Conservation (phyloP, 106 monocot genomes). For the Dactylorhiza incarnata region DNA sequence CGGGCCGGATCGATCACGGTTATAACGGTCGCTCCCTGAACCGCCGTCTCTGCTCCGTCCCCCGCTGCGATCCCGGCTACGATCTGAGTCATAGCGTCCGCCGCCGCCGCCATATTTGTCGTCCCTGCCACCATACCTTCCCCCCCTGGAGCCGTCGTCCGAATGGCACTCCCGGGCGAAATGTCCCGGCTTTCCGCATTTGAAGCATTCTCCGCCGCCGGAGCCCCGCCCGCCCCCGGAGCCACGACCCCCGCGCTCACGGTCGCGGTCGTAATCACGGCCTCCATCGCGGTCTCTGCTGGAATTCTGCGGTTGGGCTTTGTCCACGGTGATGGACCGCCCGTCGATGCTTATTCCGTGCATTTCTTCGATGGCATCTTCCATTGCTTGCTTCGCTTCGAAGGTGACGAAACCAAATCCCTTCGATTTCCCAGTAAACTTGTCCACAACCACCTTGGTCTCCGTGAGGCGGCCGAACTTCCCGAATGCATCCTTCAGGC, state of each 20-base stretch:
- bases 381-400: slow-evolving; percentile 54
- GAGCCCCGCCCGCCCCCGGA: slow-evolving; percentile 19
- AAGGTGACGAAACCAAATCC: slow-evolving; percentile 88
- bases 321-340: slow-evolving; percentile 48
- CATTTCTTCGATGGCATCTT: slow-evolving; percentile 88
- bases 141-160: slow-evolving; percentile 71
- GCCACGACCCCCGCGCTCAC: slow-evolving; percentile 31
- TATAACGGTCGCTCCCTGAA: slow-evolving; percentile 47
- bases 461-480: slow-evolving; percentile 84
- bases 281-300: slow-evolving; percentile 54
- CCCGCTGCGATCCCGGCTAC: slow-evolving; percentile 32
- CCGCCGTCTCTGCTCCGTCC: slow-evolving; percentile 59
- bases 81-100: slow-evolving; percentile 44
- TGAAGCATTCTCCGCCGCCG: slow-evolving; percentile 70
- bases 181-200: slow-evolving; percentile 94
- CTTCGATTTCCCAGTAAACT: slow-evolving; percentile 71
- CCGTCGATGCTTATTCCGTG: slow-evolving; percentile 93
- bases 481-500: slow-evolving; percentile 71
- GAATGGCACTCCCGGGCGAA: slow-evolving; percentile 93
- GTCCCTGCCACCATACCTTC: slow-evolving; percentile 47
- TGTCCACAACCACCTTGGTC: slow-evolving; percentile 82
- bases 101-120: slow-evolving; percentile 20
- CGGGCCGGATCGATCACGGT: slow-evolving; percentile 82
- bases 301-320: slow-evolving; percentile 74
- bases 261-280: slow-evolving; percentile 51